Evolutionary conservation across 2,329 filamentous ascomycete species (phyloP).

Genomic region (Tetracladium maxilliforme): DNA sequence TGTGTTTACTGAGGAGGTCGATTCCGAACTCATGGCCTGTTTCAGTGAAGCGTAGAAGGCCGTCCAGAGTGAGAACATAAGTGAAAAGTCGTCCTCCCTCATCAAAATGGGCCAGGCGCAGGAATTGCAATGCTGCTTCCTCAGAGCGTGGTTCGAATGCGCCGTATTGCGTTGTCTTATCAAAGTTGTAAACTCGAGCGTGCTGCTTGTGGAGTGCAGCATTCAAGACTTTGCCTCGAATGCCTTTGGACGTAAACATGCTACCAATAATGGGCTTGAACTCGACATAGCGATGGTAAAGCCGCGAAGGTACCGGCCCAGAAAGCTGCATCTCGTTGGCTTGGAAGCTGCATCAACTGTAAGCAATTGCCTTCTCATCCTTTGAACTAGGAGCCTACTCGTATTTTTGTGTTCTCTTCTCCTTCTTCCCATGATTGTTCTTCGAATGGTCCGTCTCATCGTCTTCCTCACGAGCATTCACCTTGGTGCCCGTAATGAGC

Average conservation of each 20-base stretch:
- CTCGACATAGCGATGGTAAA: constrained; percentile 89
- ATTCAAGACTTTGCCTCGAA: constrained; percentile 69
- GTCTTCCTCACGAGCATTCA: constrained; percentile 43
- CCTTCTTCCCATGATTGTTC: constrained; percentile 15
- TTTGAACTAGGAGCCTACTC: constrained; percentile 39
- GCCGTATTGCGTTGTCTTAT: constrained; percentile 60
- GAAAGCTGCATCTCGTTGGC: constrained; percentile 79
- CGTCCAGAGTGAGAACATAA: constrained; percentile 81
- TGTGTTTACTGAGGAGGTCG: constrained; percentile 86
- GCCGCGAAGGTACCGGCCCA: constrained; percentile 63
- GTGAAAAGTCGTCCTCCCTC: constrained; percentile 80
- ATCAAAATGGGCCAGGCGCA: constrained; percentile 77
- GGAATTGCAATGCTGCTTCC: constrained; percentile 63
- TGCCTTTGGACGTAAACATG: constrained; percentile 69
- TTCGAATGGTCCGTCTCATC: constrained; percentile 22
- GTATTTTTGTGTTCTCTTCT: constrained; percentile 51
- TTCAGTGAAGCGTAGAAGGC: constrained; percentile 79
- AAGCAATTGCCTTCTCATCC: constrained; percentile 1
- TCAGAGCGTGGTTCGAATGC: constrained; percentile 48
- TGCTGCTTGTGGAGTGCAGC: constrained; percentile 85
- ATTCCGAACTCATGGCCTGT: constrained; percentile 93
- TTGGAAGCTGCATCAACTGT: constrained; percentile 54
- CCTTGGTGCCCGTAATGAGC: constrained; percentile 58
- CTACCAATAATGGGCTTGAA: constrained; percentile 80
- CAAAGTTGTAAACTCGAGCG: constrained; percentile 76